Evolutionary conservation across 2,329 filamentous ascomycete genomes (phyloP).

Genomic region (Fusarium liriodendri): DNA sequence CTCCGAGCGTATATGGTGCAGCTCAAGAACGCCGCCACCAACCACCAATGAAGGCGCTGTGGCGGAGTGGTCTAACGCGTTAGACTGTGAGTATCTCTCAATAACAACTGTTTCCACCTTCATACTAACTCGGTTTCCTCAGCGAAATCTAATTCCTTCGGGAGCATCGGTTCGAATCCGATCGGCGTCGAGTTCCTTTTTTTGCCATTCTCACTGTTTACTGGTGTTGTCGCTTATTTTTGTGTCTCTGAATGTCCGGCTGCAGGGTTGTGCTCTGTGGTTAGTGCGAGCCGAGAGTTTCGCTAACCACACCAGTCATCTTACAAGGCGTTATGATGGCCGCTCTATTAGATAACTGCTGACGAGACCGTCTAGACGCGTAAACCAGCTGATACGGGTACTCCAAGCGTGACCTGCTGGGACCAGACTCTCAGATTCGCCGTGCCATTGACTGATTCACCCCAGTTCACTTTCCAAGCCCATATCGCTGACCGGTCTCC

Average conservation of each 20-base stretch:
- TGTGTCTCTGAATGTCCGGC: background rate
- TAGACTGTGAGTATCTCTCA: background rate
- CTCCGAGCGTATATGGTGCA: background rate
- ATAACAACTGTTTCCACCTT: background rate
- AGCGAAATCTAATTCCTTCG: background rate
- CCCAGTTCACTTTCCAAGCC: background rate
- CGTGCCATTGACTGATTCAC: background rate
- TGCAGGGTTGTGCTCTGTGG: no score
- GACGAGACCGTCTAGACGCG: no score
- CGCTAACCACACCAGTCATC: no score
- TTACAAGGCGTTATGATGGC: no score
- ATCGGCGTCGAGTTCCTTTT: background rate
- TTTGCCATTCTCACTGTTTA: background rate
- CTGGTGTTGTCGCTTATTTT: background rate
- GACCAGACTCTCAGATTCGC: no score
- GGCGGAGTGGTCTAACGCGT: background rate
- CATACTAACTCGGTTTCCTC: background rate
- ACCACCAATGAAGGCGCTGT: background rate
- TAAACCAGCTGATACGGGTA: no score
- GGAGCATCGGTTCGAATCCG: background rate
- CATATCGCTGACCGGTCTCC: background rate
- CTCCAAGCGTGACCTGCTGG: no score
- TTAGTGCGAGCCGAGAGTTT: no score
- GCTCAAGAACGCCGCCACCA: background rate
- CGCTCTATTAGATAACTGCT: no score